Evolutionary conservation across 2,329 filamentous ascomycete species (phyloP).

Genomic region (Cladosporium sp.): DNA sequence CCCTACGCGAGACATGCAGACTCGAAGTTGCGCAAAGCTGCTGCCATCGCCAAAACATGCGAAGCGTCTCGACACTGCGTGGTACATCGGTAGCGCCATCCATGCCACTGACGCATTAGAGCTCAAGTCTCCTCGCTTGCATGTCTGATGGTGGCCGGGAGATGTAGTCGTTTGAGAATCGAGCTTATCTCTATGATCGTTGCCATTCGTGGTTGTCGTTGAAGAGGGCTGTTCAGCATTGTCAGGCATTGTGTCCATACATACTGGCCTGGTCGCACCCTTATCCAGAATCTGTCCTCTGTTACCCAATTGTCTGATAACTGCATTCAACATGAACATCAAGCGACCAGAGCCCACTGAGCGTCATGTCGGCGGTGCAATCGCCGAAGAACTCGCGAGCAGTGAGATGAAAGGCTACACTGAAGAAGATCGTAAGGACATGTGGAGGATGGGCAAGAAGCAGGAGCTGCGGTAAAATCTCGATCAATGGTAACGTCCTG

Average conservation of each 20-base stretch:
- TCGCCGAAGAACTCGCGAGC: conserved; percentile 4
- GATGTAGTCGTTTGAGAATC: background rate
- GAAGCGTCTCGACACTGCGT: background rate
- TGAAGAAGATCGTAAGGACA: conserved; percentile 40
- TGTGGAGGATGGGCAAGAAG: conserved; percentile 50
- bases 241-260: background rate
- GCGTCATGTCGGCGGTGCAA: conserved; percentile 13
- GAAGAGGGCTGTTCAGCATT: background rate
- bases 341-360: background rate
- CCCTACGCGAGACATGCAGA: background rate
- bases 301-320: background rate
- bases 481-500: no score
- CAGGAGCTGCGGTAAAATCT: conserved; percentile 44
- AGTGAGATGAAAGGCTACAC: conserved; percentile 18
- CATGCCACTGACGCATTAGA: conserved; percentile 1
- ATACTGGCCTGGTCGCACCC: background rate
- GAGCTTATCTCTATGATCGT: background rate
- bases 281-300: conserved; percentile 1
- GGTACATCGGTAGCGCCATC: conserved; percentile 4
- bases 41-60: background rate
- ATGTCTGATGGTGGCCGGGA: background rate
- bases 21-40: background rate
- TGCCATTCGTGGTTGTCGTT: background rate
- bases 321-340: background rate
- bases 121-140: background rate